These are phyloP conservation scores for Aspergillus sclerotioniger DNA, from an alignment of 495 filamentous ascomycete species.

Conservation along the genomic window DNA sequence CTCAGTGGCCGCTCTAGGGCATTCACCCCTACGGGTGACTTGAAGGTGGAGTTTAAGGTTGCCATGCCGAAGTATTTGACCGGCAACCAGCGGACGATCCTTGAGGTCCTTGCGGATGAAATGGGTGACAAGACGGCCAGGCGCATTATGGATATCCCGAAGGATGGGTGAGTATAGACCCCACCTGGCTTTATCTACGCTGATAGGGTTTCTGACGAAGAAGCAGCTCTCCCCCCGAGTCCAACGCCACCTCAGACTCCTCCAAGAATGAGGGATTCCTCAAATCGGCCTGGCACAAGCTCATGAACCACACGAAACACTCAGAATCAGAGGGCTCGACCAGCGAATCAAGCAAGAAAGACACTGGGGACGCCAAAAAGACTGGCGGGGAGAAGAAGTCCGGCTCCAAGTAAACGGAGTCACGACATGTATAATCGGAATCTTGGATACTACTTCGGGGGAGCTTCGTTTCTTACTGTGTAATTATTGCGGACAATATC, in stretches of 20 bases:
- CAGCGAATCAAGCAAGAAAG: constrained; percentile 31
- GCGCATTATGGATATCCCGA: constrained; percentile 75
- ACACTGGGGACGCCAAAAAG: constrained; percentile 39
- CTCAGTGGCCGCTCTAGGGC: constrained; percentile 55
- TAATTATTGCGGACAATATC: constrained; percentile 36
- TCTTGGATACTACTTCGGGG: constrained; percentile 8
- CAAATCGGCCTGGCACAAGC: constrained; percentile 82
- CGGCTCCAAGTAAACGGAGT: constrained; percentile 43
- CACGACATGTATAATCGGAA: constrained; percentile 21
- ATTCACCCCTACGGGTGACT: constrained; percentile 62
- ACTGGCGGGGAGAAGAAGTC: constrained; percentile 53
- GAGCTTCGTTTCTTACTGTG: constrained; percentile 28
- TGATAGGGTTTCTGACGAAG: constrained; percentile 1
- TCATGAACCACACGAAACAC: constrained; percentile 72
- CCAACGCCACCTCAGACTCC: constrained; percentile 28
- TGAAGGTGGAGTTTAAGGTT: constrained; percentile 93
- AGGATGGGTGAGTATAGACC: constrained; percentile 40
- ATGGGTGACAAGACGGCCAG: constrained; percentile 88
- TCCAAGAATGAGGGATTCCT: constrained; percentile 78
- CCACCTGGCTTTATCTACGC: background rate
- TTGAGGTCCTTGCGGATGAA: constrained; percentile 96
- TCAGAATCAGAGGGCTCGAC: constrained; percentile 33
- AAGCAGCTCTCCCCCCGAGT: constrained; percentile 2
- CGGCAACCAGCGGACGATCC: constrained; percentile 80
- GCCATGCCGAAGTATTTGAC: constrained; percentile 91